These are phyloP conservation scores for Aureobasidium sp. DNA, from an alignment of 2,329 filamentous ascomycete species.

Conservation along the genomic window DNA sequence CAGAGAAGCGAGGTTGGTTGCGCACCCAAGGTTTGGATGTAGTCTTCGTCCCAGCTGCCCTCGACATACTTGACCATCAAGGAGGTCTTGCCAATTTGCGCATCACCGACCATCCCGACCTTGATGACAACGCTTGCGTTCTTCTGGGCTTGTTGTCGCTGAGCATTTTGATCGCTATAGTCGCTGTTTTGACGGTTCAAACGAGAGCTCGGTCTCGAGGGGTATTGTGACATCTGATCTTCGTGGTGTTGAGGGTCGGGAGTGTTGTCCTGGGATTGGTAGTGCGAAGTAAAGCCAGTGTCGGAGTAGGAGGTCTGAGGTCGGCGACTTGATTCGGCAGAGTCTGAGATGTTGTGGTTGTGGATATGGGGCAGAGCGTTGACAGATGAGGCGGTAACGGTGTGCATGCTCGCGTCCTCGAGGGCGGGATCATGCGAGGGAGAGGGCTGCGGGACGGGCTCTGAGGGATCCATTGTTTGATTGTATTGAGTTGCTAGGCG, in stretches of 20 bases:
- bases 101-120: constrained; percentile 98
- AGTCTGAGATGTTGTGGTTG: constrained; percentile 34
- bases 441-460: constrained; percentile 1
- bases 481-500: neutral
- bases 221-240: constrained; percentile 22
- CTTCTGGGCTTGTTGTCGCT: constrained; percentile 39
- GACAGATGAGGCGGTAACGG: constrained; percentile 36
- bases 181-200: constrained; percentile 20
- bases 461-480: constrained; percentile 8
- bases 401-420: constrained; percentile 43
- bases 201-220: constrained; percentile 34
- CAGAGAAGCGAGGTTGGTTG: neutral
- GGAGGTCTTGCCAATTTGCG: constrained; percentile 97
- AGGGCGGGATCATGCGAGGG: constrained; percentile 26
- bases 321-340: constrained; percentile 37
- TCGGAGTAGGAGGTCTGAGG: constrained; percentile 50
- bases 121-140: constrained; percentile 83
- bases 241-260: constrained; percentile 31
- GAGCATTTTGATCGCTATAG: constrained; percentile 28
- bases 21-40: constrained; percentile 88
- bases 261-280: constrained; percentile 37
- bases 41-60: constrained; percentile 98
- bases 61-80: constrained; percentile 99
- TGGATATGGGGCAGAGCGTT: constrained; percentile 33
- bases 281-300: constrained; percentile 40